A percentile compares a stretch with the other conserved stretches of the same genome.
phyloP scores from a whole-genome alignment of 1,284 basidiomycete species.

The Tilletiopsis washingtonensis region DNA sequence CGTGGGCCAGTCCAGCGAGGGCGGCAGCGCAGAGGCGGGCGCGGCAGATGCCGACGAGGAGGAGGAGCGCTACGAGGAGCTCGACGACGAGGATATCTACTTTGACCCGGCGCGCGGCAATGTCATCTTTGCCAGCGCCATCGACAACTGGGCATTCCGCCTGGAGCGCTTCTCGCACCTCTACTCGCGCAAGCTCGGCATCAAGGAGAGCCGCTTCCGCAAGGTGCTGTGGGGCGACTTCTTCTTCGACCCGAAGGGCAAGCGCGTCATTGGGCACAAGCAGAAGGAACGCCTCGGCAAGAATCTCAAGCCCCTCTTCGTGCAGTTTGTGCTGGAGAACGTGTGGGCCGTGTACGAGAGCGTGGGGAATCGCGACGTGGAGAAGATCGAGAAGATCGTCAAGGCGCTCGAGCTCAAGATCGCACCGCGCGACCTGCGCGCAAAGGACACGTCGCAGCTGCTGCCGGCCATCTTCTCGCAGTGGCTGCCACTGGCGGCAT shows the following conservation, averaged over 20 bases:
- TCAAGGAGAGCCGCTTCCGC: constrained; percentile 78
- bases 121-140: constrained; percentile 90
- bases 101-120: constrained; percentile 94
- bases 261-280: constrained; percentile 83
- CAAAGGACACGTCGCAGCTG: constrained; percentile 78
- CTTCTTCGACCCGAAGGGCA: constrained; percentile 93
- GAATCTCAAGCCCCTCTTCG: constrained; percentile 88
- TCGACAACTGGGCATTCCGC: constrained; percentile 97
- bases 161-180: constrained; percentile 87
- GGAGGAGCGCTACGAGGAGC: constrained; percentile 59
- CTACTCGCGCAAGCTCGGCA: constrained; percentile 82
- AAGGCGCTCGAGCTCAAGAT: constrained; percentile 74
- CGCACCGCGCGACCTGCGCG: constrained; percentile 76
- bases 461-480: constrained; percentile 83
- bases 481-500: constrained; percentile 90
- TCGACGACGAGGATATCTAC: constrained; percentile 87
- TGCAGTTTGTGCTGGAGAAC: constrained; percentile 95
- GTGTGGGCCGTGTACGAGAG: constrained; percentile 81
- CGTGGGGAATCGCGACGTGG: constrained; percentile 30
- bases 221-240: constrained; percentile 95
- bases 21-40: constrained; percentile 16
- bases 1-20: constrained; percentile 8
- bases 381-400: constrained; percentile 85
- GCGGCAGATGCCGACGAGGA: constrained; percentile 54
- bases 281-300: constrained; percentile 63